phyloP scores from a whole-genome alignment of 2,329 filamentous ascomycete species.

The Penicillium sclerotiorum region DNA sequence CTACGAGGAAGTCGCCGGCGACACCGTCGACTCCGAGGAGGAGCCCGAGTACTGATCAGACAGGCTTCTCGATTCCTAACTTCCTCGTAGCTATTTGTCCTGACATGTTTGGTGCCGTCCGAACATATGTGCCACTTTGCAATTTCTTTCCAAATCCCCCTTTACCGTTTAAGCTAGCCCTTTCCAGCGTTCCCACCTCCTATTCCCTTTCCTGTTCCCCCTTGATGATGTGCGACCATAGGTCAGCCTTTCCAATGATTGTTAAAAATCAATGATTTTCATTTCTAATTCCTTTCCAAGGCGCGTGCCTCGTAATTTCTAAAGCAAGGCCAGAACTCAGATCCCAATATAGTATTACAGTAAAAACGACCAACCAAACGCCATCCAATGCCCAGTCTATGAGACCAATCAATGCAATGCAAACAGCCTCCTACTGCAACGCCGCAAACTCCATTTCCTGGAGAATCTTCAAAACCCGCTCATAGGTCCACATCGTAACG shows the following conservation, averaged over 20 bases:
- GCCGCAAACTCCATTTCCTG: constrained; percentile 38
- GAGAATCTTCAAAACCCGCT: constrained; percentile 68
- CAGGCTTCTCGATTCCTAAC: constrained; percentile 4
- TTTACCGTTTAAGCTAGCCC: constrained; percentile 12
- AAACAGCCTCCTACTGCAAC: constrained; percentile 1
- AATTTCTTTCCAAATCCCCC: constrained; percentile 8
- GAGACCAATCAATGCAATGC: background rate
- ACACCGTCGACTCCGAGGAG: constrained; percentile 65
- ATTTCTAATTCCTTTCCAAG: background rate
- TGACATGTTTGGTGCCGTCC: constrained; percentile 10
- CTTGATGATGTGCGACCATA: constrained; percentile 5
- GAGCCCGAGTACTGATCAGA: constrained; percentile 41
- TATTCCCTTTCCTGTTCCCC: background rate
- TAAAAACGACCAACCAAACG: background rate
- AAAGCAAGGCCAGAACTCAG: too few species aligned
- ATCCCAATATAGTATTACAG: too few species aligned
- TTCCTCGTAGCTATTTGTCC: constrained; percentile 6
- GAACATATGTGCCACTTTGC: constrained; percentile 11
- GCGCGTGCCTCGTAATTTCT: background rate
- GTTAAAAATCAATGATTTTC: constrained; percentile 10
- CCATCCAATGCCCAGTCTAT: constrained; percentile 4
- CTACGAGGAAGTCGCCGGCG: constrained; percentile 80
- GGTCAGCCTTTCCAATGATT: constrained; percentile 10
- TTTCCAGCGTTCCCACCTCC: constrained; percentile 16
- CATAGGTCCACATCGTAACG: constrained; percentile 94